A percentile compares a stretch with the other conserved stretches of the same genome.
These are phyloP conservation scores for Sporopachydermia cereana DNA, from an alignment of 1,139 yeast genomes.

Conservation along the genomic window DNA sequence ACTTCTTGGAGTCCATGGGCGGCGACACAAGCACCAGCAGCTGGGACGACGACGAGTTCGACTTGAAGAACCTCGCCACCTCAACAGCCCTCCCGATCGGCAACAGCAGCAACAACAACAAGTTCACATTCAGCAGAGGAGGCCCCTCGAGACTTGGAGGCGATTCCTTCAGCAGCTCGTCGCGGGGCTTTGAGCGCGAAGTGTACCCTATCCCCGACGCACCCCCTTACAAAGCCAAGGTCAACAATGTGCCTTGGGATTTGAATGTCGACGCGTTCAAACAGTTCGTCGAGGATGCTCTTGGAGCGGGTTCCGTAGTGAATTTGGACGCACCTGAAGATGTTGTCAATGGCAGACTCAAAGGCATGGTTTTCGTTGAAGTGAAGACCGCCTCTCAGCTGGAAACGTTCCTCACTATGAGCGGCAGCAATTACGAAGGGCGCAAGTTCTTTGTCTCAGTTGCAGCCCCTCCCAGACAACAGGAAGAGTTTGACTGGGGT, in stretches of 20 bases:
- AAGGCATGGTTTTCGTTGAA: slow-evolving; percentile 84
- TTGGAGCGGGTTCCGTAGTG: slow-evolving; percentile 46
- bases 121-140: neutral
- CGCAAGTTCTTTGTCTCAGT: slow-evolving; percentile 77
- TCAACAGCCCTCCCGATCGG: slow-evolving; percentile 15
- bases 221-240: slow-evolving; percentile 86
- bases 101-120: slow-evolving; percentile 1
- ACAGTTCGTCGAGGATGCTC: slow-evolving; percentile 56
- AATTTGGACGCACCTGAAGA: slow-evolving; percentile 57
- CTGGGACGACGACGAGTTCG: slow-evolving; percentile 6
- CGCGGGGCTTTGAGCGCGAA: slow-evolving; percentile 34
- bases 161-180: slow-evolving; percentile 17
- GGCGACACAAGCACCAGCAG: slow-evolving; percentile 9
- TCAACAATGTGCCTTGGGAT: slow-evolving; percentile 82
- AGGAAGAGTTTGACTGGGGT: slow-evolving; percentile 38
- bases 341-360: slow-evolving; percentile 43
- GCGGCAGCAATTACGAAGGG: slow-evolving; percentile 55
- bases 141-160: slow-evolving; percentile 12
- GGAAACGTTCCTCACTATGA: slow-evolving; percentile 57
- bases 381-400: slow-evolving; percentile 54
- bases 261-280: slow-evolving; percentile 53
- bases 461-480: slow-evolving; percentile 67
- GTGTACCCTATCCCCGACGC: slow-evolving; percentile 82
- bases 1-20: slow-evolving; percentile 8
- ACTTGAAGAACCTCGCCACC: slow-evolving; percentile 6